These are phyloP conservation scores for Aspergillus tamarii DNA, from an alignment of 2,329 filamentous ascomycete species.

Conservation along the genomic window DNA sequence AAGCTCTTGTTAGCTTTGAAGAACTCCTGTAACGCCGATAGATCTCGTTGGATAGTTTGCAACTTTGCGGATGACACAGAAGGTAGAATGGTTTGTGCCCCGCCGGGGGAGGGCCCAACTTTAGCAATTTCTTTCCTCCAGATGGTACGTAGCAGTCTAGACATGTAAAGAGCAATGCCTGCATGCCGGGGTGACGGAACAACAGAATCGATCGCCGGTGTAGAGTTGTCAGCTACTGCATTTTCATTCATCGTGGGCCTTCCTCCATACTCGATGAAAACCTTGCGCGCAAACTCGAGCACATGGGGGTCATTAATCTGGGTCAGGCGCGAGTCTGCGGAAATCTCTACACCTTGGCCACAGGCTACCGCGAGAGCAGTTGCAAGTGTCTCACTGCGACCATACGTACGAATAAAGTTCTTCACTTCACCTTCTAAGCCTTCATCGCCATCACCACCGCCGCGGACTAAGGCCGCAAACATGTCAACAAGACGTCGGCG, in stretches of 20 bases:
- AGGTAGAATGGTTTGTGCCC: slow-evolving; percentile 66
- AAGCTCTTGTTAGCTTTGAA: slow-evolving; percentile 84
- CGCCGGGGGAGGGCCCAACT: slow-evolving; percentile 57
- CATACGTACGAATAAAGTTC: slow-evolving; percentile 83
- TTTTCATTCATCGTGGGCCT: slow-evolving; percentile 84
- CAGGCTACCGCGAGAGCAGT: slow-evolving; percentile 93
- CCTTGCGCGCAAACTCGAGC: slow-evolving; percentile 79
- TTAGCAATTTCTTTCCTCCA: slow-evolving; percentile 80
- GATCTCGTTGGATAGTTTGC: slow-evolving; percentile 74
- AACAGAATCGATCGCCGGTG: slow-evolving; percentile 77
- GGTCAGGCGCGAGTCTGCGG: slow-evolving; percentile 69
- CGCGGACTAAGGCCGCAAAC: slow-evolving; percentile 79
- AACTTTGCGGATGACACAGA: slow-evolving; percentile 71
- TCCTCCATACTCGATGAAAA: slow-evolving; percentile 91
- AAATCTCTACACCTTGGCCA: slow-evolving; percentile 84
- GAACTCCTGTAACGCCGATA: slow-evolving; percentile 79
- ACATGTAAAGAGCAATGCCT: slow-evolving; percentile 83
- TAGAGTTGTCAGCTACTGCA: slow-evolving; percentile 60
- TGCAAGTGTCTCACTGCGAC: slow-evolving; percentile 83
- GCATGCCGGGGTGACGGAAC: slow-evolving; percentile 86
- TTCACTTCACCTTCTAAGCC: slow-evolving; percentile 80
- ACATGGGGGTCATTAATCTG: slow-evolving; percentile 80
- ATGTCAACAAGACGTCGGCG: slow-evolving; percentile 86
- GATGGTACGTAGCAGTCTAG: slow-evolving; percentile 81
- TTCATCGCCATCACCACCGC: slow-evolving; percentile 69